Evolutionary conservation across 2,329 filamentous ascomycete genomes (phyloP).

Genomic region (Ambrosiella beaveri): DNA sequence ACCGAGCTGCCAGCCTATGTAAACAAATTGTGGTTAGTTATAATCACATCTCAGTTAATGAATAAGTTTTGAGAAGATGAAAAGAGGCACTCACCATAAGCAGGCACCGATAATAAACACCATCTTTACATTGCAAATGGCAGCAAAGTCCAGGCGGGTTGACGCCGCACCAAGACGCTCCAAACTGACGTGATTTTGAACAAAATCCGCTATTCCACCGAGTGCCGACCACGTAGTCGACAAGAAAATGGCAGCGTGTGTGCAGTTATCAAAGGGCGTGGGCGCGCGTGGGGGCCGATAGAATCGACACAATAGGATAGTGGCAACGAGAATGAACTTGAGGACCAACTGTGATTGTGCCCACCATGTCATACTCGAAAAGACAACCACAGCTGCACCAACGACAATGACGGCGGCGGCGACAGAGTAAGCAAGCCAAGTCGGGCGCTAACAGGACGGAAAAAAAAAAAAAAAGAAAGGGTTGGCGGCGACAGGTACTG

Average conservation of each 20-base stretch:
- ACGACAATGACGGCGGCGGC: neutral
- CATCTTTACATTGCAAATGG: slow-evolving; percentile 14
- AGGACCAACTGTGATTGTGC: slow-evolving; percentile 12
- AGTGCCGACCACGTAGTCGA: slow-evolving; percentile 14
- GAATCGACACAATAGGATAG: slow-evolving; percentile 14
- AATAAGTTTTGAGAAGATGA: neutral
- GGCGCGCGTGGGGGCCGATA: slow-evolving; percentile 14
- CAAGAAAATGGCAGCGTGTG: slow-evolving; percentile 13
- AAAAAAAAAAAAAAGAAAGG: neutral
- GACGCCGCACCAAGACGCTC: neutral
- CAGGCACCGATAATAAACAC: slow-evolving; percentile 12
- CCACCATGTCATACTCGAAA: slow-evolving; percentile 11
- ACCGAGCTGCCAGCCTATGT: slow-evolving; percentile 62
- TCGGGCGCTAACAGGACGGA: neutral
- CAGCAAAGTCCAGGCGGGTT: slow-evolving; percentile 10
- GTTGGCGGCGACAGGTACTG: neutral
- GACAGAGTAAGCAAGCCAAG: neutral
- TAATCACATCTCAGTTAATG: neutral
- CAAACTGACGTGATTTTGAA: slow-evolving; percentile 8
- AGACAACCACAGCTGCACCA: neutral
- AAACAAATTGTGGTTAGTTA: neutral
- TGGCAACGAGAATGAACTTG: slow-evolving; percentile 14
- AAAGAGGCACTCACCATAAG: slow-evolving; percentile 11
- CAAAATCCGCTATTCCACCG: slow-evolving; percentile 11
- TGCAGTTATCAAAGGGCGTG: slow-evolving; percentile 14